Conservation (phyloP, 2,329 filamentous ascomycete species). For the Escovopsis sp. region DNA sequence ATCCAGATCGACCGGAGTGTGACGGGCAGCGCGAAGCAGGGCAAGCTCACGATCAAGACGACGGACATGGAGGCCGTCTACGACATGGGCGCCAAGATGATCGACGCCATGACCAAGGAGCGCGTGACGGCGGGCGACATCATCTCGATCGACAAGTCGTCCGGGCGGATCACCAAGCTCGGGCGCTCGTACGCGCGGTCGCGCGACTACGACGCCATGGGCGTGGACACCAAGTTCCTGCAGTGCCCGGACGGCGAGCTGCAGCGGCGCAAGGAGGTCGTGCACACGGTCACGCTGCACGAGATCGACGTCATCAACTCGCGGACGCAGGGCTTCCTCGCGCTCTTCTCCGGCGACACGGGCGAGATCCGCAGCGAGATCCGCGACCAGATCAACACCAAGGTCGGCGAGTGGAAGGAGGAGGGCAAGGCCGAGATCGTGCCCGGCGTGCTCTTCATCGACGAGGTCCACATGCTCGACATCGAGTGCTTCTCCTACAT, state of each 20-base stretch:
- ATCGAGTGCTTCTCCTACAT: constrained; percentile 99
- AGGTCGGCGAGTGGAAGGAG: constrained; percentile 98
- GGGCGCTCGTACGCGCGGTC: constrained; percentile 89
- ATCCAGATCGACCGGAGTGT: constrained; percentile 97
- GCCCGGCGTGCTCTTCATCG: constrained; percentile 92
- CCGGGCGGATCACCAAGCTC: constrained; percentile 93
- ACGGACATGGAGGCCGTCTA: constrained; percentile 99
- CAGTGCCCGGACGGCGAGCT: constrained; percentile 96
- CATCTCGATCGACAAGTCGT: constrained; percentile 96
- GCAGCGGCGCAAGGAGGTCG: constrained; percentile 91
- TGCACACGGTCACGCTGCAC: constrained; percentile 91
- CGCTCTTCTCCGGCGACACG: constrained; percentile 93
- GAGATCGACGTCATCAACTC: constrained; percentile 99
- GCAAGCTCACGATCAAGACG: constrained; percentile 97
- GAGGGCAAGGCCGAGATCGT: constrained; percentile 98
- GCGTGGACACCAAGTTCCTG: constrained; percentile 93
- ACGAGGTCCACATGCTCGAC: constrained; percentile 99
- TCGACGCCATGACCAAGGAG: constrained; percentile 98
- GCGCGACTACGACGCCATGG: constrained; percentile 98
- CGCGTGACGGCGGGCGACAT: constrained; percentile 98
- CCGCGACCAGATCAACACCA: constrained; percentile 96
- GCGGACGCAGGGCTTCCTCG: constrained; percentile 92
- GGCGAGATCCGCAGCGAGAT: constrained; percentile 97
- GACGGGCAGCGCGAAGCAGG: constrained; percentile 92
- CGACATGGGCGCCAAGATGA: constrained; percentile 99